Evolutionary conservation across 768 basidiomycete species (phyloP).

Genomic region (Amanita pseudoporphyria): DNA sequence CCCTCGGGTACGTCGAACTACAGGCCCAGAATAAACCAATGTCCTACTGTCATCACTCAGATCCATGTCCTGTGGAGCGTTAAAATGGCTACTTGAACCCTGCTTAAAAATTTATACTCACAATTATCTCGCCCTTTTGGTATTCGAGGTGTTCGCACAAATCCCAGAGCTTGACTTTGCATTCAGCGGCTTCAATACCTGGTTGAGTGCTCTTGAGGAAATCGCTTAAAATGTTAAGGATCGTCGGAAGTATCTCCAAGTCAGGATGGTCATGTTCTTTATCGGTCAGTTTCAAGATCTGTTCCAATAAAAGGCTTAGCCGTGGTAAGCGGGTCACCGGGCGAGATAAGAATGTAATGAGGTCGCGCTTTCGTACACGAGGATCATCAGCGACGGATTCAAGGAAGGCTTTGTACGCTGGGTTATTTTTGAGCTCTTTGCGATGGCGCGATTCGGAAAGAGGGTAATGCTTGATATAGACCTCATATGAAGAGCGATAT

Average conservation of each 20-base stretch:
- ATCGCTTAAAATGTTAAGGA: constrained; percentile 55
- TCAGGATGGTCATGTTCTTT: constrained; percentile 70
- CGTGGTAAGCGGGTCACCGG: constrained; percentile 87
- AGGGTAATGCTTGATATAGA: constrained; percentile 84
- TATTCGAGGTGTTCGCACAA: constrained; percentile 68
- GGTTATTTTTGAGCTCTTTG: constrained; percentile 62
- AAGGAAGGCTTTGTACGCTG: constrained; percentile 57
- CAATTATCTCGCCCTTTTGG: constrained; percentile 75
- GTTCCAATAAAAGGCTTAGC: constrained; percentile 63
- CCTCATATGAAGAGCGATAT: constrained; percentile 63
- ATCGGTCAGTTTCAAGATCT: constrained; percentile 55
- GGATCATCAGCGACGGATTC: constrained; percentile 53
- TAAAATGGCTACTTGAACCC: constrained; percentile 1
- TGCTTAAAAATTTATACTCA: constrained; percentile 22
- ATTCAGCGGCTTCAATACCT: constrained; percentile 85
- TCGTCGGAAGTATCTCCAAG: constrained; percentile 63
- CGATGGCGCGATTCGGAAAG: constrained; percentile 77
- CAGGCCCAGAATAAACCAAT: constrained; percentile 54
- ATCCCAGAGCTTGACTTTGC: constrained; percentile 82
- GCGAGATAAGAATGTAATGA: constrained; percentile 75
- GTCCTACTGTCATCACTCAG: constrained; percentile 68
- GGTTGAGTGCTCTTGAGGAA: constrained; percentile 82
- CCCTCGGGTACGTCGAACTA: constrained; percentile 49
- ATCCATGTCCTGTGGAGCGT: constrained; percentile 61
- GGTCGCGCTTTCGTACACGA: constrained; percentile 62